phyloP scores from a whole-genome alignment of 306 rosid genomes.

The Prunus dulcis region DNA sequence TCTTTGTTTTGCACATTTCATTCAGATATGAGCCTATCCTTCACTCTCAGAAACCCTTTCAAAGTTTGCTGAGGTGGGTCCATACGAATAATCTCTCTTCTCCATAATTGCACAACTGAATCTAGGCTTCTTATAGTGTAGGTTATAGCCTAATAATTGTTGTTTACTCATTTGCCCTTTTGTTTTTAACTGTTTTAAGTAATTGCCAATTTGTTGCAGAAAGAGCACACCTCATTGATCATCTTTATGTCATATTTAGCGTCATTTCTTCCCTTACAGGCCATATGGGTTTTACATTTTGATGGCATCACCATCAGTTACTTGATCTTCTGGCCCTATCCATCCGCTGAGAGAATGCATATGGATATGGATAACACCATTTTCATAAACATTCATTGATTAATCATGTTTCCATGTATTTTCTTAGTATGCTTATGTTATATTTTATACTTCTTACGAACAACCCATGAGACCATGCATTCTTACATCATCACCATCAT shows the following conservation, averaged over 20 bases:
- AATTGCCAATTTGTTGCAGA: neutral
- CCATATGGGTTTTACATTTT: slow-evolving; percentile 10
- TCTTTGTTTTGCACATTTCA: slow-evolving; percentile 21
- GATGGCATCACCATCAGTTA: slow-evolving; percentile 1
- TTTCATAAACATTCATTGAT: neutral
- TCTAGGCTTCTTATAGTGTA: slow-evolving; percentile 5
- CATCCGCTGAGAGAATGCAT: neutral
- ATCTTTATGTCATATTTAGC: slow-evolving; percentile 7
- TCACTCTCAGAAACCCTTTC: slow-evolving; percentile 10
- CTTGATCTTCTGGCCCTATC: neutral
- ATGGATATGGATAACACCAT: neutral
- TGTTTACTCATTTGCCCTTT: neutral
- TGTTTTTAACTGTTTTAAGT: neutral
- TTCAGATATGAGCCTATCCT: slow-evolving; percentile 21
- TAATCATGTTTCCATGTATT: neutral
- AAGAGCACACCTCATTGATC: neutral
- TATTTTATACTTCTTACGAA: neutral
- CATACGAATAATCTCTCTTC: slow-evolving; percentile 2
- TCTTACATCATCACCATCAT: slow-evolving; percentile 18
- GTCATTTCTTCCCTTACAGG: neutral
- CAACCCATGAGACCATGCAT: slow-evolving; percentile 2
- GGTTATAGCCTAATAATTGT: slow-evolving; percentile 5
- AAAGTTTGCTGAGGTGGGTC: slow-evolving; percentile 6
- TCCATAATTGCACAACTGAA: slow-evolving; percentile 8
- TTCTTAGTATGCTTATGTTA: neutral